Percentiles rank a stretch among this genome's conserved stretches.
phyloP scores from a whole-genome alignment of 441 rosid species.

The Biscutella auriculata region DNA sequence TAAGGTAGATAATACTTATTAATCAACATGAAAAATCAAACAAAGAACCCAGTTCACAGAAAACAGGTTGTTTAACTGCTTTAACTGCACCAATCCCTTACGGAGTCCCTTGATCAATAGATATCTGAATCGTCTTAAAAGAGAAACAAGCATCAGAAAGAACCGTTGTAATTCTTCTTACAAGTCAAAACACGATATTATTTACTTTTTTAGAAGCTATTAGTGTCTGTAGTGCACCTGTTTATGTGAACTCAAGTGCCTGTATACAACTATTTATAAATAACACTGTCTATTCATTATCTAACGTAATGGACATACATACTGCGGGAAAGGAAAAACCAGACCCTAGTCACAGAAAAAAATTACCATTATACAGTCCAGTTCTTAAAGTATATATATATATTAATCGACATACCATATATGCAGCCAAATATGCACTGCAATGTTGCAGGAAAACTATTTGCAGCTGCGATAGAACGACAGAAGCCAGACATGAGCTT shows the following conservation, averaged over 20 bases:
- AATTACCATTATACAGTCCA: neutral
- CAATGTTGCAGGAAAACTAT: conserved; percentile 84
- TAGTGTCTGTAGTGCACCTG: neutral
- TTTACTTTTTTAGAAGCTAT: neutral
- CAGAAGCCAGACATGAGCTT: conserved; percentile 76
- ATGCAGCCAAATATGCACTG: conserved; percentile 96
- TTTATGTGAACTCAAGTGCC: neutral
- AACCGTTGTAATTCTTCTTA: neutral
- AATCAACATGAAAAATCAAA: neutral
- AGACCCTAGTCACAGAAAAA: neutral
- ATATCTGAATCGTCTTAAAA: neutral
- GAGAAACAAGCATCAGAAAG: neutral
- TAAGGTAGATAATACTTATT: conserved; percentile 3
- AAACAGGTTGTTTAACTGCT: neutral
- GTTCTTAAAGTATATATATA: neutral
- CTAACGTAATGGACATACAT: neutral
- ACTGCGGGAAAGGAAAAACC: neutral
- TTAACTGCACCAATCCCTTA: conserved; percentile 4
- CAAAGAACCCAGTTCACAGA: neutral
- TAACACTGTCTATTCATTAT: neutral
- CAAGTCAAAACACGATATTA: neutral
- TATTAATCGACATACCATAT: conserved; percentile 42
- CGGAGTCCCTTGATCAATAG: neutral
- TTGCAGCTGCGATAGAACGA: conserved; percentile 79
- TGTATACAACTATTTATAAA: neutral